A percentile compares a stretch with the other conserved stretches of the same genome.
These are phyloP conservation scores for Xylaria castorea DNA, from an alignment of 495 filamentous ascomycete species.

Conservation along the genomic window DNA sequence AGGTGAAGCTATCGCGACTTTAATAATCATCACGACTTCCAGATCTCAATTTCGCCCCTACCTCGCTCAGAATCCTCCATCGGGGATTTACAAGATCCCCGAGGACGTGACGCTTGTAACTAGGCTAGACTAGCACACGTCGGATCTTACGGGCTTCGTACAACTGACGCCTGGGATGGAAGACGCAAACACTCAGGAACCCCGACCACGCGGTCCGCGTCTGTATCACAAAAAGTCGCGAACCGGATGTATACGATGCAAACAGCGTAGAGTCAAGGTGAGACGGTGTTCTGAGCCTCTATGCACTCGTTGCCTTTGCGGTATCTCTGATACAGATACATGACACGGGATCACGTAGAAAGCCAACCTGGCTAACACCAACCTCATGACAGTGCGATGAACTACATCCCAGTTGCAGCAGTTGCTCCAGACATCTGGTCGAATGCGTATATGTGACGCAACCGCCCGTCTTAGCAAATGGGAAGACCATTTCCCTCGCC, in stretches of 20 bases:
- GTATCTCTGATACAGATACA: not conserved
- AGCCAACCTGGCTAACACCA: conserved; percentile 28
- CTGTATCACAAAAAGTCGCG: conserved; percentile 47
- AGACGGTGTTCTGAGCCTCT: conserved; percentile 19
- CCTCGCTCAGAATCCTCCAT: not conserved
- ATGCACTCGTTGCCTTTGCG: not conserved
- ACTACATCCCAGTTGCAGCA: conserved; percentile 43
- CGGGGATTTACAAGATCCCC: not conserved
- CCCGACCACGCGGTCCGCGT: conserved; percentile 39
- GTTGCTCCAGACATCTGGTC: conserved; percentile 48
- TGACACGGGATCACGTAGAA: not conserved
- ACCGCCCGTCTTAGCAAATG: not conserved
- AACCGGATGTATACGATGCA: conserved; percentile 45
- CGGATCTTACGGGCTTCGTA: conserved; percentile 23
- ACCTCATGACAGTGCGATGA: conserved; percentile 46
- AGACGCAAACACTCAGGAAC: conserved; percentile 26
- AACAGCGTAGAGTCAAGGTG: conserved; percentile 47
- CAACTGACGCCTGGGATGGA: conserved; percentile 22
- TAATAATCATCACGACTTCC: not conserved
- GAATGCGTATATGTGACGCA: conserved; percentile 44
- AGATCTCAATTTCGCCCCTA: not conserved
- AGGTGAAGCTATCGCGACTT: conserved; percentile 1
- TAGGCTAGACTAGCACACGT: conserved; percentile 11
- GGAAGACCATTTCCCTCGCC: not conserved
- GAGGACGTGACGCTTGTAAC: conserved; percentile 22